A percentile compares a stretch with the other conserved stretches of the same genome.
These are phyloP conservation scores for Psilocybe mexicana DNA, from an alignment of 1,284 basidiomycete genomes.

Conservation along the genomic window DNA sequence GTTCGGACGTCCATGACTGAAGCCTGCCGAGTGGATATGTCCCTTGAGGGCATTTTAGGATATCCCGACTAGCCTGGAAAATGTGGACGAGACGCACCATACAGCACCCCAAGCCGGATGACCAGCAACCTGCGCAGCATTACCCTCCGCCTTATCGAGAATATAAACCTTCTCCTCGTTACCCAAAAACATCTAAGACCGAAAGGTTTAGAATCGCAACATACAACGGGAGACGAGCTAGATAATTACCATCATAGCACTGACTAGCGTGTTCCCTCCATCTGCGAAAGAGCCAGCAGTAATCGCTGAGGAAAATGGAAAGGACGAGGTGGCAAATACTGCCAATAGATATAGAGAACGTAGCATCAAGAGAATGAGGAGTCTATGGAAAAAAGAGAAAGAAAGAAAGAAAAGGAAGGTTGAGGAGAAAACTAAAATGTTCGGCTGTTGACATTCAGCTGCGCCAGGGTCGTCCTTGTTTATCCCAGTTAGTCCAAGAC, in stretches of 20 bases:
- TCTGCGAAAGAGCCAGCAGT: conserved; percentile 44
- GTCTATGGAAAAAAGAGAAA: conserved; percentile 5
- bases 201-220: not conserved
- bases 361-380: conserved; percentile 23
- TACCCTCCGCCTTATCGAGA: conserved; percentile 61
- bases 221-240: not conserved
- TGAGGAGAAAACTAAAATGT: conserved; percentile 3
- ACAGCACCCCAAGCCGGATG: conserved; percentile 56
- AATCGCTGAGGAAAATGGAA: conserved; percentile 32
- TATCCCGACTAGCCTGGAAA: conserved; percentile 1
- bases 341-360: conserved; percentile 32
- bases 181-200: conserved; percentile 59
- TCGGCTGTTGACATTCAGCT: not conserved
- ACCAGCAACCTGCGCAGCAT: conserved; percentile 55
- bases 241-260: conserved; percentile 61
- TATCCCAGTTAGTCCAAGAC: not conserved
- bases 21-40: conserved; percentile 51
- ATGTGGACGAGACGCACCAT: conserved; percentile 35
- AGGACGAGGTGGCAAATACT: conserved; percentile 36
- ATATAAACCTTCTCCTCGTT: conserved; percentile 58
- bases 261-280: conserved; percentile 55
- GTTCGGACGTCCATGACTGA: conserved; percentile 71
- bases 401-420: conserved; percentile 12
- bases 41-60: conserved; percentile 33
- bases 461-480: conserved; percentile 12